Evolutionary conservation across 352 stramenopile genomes (phyloP).

Genomic region (Phytopythium chamaehyphon): DNA sequence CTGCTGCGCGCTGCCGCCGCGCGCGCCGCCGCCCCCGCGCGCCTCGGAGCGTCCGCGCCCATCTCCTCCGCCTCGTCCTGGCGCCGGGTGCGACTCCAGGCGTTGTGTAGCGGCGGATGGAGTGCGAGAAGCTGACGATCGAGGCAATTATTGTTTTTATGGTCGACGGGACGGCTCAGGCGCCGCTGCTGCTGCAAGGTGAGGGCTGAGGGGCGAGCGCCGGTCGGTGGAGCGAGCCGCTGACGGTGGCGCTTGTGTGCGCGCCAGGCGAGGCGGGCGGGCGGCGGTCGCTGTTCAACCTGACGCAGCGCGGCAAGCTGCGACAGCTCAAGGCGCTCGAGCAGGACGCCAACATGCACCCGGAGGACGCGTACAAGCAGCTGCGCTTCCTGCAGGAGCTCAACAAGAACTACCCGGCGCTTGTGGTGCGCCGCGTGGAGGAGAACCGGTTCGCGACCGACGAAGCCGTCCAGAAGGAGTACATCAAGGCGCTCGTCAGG

Average conservation of each 20-base stretch:
- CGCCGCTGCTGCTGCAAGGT: not conserved
- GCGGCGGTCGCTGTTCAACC: slow-evolving; percentile 74
- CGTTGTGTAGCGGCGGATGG: too few species aligned
- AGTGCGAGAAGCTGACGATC: too few species aligned
- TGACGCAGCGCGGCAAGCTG: slow-evolving; percentile 68
- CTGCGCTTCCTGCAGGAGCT: slow-evolving; percentile 84
- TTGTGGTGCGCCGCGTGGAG: slow-evolving; percentile 82
- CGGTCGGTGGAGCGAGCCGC: too few species aligned
- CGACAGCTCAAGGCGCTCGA: slow-evolving; percentile 84
- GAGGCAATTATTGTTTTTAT: not conserved
- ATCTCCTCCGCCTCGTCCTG: too few species aligned
- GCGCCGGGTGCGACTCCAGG: too few species aligned
- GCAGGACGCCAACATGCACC: slow-evolving; percentile 70
- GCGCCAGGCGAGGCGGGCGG: slow-evolving; percentile 3
- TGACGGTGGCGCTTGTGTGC: too few species aligned
- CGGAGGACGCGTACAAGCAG: slow-evolving; percentile 71
- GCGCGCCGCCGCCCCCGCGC: slow-evolving; percentile 10
- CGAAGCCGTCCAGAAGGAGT: slow-evolving; percentile 82
- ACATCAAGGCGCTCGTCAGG: slow-evolving; percentile 89
- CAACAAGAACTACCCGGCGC: slow-evolving; percentile 83
- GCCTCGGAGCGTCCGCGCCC: not conserved
- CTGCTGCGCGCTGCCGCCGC: slow-evolving; percentile 26
- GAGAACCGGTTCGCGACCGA: slow-evolving; percentile 80
- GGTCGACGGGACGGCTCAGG: not conserved
- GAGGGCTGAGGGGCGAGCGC: too few species aligned